Conservation (phyloP, 1,139 yeast genomes). For the Fermentozyma sake region DNA sequence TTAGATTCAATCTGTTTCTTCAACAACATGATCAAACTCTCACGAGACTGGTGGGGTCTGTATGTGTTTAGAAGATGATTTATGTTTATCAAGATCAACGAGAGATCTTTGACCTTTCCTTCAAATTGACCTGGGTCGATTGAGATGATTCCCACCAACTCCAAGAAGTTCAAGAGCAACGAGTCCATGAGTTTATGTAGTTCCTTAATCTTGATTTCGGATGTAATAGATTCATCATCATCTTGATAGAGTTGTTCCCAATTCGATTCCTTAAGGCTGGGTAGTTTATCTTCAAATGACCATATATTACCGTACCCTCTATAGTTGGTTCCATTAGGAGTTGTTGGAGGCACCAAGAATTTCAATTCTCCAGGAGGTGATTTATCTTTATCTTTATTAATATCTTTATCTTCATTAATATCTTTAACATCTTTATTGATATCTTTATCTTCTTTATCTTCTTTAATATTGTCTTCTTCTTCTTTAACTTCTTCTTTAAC, state of each 20-base stretch:
- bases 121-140: constrained; percentile 65
- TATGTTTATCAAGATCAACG: constrained; percentile 72
- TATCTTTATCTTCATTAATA: constrained; percentile 2
- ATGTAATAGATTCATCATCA: constrained; percentile 41
- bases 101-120: constrained; percentile 62
- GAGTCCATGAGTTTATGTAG: constrained; percentile 68
- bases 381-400: constrained; percentile 1
- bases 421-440: constrained; percentile 7
- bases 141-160: constrained; percentile 68
- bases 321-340: constrained; percentile 58
- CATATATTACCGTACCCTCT: constrained; percentile 80
- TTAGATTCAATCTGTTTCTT: constrained; percentile 59
- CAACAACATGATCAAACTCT: constrained; percentile 67
- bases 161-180: constrained; percentile 65
- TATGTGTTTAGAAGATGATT: constrained; percentile 82
- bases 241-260: constrained; percentile 59
- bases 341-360: constrained; percentile 60
- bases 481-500: constrained; percentile 1
- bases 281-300: constrained; percentile 70
- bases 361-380: constrained; percentile 39
- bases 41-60: constrained; percentile 86
- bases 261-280: constrained; percentile 63
- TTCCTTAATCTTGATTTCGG: constrained; percentile 56
- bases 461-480: constrained; percentile 1
- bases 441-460: constrained; percentile 5